phyloP scores from a whole-genome alignment of 2,329 filamentous ascomycete species.

The Ophiostoma pallidulum region DNA sequence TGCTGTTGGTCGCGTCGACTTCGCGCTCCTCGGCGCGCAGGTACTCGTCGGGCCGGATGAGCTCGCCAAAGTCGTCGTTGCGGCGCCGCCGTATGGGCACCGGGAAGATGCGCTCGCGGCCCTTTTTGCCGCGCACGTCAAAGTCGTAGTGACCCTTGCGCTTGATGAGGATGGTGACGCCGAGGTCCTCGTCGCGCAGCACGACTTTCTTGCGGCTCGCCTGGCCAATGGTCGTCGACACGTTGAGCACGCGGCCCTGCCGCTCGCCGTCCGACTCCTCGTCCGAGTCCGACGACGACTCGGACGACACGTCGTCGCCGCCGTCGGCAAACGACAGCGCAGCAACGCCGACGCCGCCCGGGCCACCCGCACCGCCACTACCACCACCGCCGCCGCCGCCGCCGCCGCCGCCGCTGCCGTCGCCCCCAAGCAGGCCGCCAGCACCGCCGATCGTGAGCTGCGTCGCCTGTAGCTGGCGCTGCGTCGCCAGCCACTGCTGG shows the following conservation, averaged over 20 bases:
- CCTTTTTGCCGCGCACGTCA: constrained; percentile 82
- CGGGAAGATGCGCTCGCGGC: constrained; percentile 86
- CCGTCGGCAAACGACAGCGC: constrained; percentile 30
- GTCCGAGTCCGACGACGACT: constrained; percentile 74
- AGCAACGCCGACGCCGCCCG: not conserved
- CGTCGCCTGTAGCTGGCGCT: constrained; percentile 77
- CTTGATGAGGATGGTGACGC: constrained; percentile 81
- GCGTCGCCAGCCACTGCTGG: constrained; percentile 84
- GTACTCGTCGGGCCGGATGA: constrained; percentile 90
- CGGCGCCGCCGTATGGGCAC: constrained; percentile 70
- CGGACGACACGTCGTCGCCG: constrained; percentile 73
- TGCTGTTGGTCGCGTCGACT: constrained; percentile 42
- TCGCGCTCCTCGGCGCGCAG: constrained; percentile 87
- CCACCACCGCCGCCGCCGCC: not conserved
- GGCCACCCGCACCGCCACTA: not conserved
- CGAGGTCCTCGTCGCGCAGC: constrained; percentile 80
- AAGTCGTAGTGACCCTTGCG: constrained; percentile 89
- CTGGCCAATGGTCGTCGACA: constrained; percentile 76
- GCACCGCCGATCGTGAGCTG: constrained; percentile 47
- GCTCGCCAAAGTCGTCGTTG: constrained; percentile 84
- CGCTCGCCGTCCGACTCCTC: constrained; percentile 85
- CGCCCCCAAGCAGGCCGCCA: not conserved
- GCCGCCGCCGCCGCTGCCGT: not conserved
- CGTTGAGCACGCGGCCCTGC: constrained; percentile 84
- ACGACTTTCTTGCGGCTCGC: constrained; percentile 77